phyloP scores from a whole-genome alignment of 306 rosid genomes.

The Dalbergia cultrata region DNA sequence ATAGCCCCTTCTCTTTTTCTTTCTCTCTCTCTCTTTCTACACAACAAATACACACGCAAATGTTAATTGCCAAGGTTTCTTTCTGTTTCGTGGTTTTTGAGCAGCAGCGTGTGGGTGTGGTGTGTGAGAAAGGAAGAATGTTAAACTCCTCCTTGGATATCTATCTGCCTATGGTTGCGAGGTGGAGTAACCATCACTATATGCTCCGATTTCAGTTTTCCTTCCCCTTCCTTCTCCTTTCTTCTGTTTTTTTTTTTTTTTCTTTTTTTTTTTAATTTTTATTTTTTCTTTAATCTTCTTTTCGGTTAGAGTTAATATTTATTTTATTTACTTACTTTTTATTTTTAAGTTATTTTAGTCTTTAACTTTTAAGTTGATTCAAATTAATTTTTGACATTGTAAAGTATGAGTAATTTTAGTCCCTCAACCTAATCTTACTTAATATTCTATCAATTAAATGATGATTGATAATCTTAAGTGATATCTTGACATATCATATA shows the following conservation, averaged over 20 bases:
- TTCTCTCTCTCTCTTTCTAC: background rate
- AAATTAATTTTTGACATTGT: too few relatives aligned
- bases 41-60: background rate
- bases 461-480: too few relatives aligned
- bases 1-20: slow-evolving; percentile 40
- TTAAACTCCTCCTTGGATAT: background rate
- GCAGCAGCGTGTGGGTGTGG: background rate
- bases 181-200: background rate
- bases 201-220: background rate
- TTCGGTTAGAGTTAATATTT: too few relatives aligned
- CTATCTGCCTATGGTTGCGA: background rate
- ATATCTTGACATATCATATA: too few relatives aligned
- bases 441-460: too few relatives aligned
- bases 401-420: too few relatives aligned
- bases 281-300: too few relatives aligned
- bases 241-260: background rate
- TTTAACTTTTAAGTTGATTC: too few relatives aligned
- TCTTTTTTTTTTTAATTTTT: background rate
- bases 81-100: background rate
- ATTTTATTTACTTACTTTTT: too few relatives aligned
- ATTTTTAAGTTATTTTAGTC: too few relatives aligned
- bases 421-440: too few relatives aligned
- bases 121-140: background rate
- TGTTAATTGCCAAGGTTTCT: background rate
- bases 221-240: background rate